These are phyloP conservation scores for Monocercomonoides exilis DNA, from an alignment of 78 protist genomes.

Conservation along the genomic window DNA sequence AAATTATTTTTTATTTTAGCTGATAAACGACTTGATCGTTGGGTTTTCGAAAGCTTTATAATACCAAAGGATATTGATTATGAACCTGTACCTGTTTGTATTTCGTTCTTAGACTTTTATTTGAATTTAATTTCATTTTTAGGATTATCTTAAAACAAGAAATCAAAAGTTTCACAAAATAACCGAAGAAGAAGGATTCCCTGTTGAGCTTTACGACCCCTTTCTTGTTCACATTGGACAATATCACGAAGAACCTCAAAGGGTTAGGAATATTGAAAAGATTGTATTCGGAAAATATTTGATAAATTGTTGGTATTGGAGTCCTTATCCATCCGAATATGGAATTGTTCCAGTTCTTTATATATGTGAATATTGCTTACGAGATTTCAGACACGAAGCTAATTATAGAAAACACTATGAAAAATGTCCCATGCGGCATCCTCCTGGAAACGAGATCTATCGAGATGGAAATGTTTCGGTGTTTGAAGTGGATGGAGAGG, in stretches of 20 bases:
- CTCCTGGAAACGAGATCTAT: constrained; percentile 90
- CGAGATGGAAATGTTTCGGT: constrained; percentile 50
- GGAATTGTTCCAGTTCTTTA: constrained; percentile 48
- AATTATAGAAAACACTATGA: constrained; percentile 61
- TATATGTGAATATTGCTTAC: constrained; percentile 81
- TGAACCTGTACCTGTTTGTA: no score
- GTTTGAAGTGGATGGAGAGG: constrained; percentile 85
- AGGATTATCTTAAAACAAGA: neutral
- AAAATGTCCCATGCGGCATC: constrained; percentile 65
- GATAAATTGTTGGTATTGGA: constrained; percentile 60
- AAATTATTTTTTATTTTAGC: neutral
- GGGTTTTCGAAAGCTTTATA: neutral
- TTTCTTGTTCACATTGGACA: constrained; percentile 47
- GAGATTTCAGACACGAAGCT: constrained; percentile 58
- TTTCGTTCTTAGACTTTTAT: no score
- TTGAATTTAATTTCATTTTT: neutral
- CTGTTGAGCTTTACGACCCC: constrained; percentile 28
- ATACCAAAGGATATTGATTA: no score
- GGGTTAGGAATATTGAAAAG: constrained; percentile 69
- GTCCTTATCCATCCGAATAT: constrained; percentile 86
- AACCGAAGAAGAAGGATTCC: neutral
- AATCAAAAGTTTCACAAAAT: neutral
- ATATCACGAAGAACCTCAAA: constrained; percentile 74
- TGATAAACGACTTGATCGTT: neutral
- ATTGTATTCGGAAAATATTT: constrained; percentile 59